Percentiles rank a stretch among this genome's conserved stretches.
Evolutionary conservation across 2,329 filamentous ascomycete genomes (phyloP).

Genomic region (Sarocladiaceae sp.): DNA sequence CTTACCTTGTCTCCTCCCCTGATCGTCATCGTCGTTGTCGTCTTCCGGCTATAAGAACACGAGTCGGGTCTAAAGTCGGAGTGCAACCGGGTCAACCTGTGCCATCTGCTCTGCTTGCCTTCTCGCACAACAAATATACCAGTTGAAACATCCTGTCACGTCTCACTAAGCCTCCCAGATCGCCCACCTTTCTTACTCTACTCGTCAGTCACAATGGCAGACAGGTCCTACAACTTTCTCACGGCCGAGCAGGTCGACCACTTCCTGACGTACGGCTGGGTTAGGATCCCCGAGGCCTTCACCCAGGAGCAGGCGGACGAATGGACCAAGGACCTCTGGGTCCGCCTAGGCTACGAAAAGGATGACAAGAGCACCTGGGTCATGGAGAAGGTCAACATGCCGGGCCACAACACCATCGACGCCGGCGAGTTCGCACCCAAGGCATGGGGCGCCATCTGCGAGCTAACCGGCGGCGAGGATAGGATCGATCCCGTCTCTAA

Average conservation of each 20-base stretch:
- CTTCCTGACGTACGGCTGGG: slow-evolving; percentile 34
- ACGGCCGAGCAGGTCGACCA: slow-evolving; percentile 18
- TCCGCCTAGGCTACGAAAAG: slow-evolving; percentile 59
- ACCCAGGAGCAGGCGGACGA: slow-evolving; percentile 26
- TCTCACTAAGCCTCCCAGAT: slow-evolving; percentile 12
- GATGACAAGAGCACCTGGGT: slow-evolving; percentile 63
- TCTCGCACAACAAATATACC: neutral
- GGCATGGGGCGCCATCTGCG: slow-evolving; percentile 63
- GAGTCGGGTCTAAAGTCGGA: too few relatives aligned
- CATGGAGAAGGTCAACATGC: slow-evolving; percentile 60
- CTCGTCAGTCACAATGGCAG: neutral
- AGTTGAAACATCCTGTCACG: slow-evolving; percentile 13
- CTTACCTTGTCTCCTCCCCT: neutral
- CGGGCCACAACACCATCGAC: slow-evolving; percentile 50
- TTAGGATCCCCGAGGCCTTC: slow-evolving; percentile 19
- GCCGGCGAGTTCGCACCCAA: slow-evolving; percentile 56
- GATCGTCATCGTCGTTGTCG: neutral
- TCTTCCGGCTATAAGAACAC: neutral
- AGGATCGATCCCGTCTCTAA: slow-evolving; percentile 50
- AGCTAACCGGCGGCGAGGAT: slow-evolving; percentile 61
- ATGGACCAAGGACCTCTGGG: slow-evolving; percentile 49
- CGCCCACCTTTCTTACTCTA: too few relatives aligned
- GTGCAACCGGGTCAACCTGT: neutral
- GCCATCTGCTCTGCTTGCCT: neutral
- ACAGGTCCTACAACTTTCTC: slow-evolving; percentile 3